A percentile compares a stretch with the other conserved stretches of the same genome.
Evolutionary conservation across 2,329 filamentous ascomycete genomes (phyloP).

Genomic region (Lasiodiplodia theobromae): DNA sequence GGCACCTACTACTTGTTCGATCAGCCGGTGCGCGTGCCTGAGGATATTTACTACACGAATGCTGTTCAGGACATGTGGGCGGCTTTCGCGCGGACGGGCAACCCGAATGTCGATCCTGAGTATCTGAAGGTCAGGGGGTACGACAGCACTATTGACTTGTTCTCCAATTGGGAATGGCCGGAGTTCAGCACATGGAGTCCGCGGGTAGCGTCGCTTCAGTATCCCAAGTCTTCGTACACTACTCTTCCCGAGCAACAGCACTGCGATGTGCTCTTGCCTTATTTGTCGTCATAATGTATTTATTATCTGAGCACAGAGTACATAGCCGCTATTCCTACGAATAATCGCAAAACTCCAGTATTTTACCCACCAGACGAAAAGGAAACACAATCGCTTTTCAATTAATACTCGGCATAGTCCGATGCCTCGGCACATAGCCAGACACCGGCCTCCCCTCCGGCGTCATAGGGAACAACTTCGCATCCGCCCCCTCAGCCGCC

Average conservation of each 20-base stretch:
- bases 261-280: conserved; percentile 38
- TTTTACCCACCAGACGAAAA: no score
- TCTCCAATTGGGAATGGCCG: not conserved
- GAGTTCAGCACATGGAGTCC: not conserved
- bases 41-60: conserved; percentile 18
- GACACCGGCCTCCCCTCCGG: not conserved
- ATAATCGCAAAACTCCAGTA: no score
- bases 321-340: no score
- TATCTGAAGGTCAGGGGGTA: conserved; percentile 10
- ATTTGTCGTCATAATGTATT: not conserved
- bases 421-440: not conserved
- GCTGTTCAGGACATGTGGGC: conserved; percentile 14
- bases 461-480: not conserved
- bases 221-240: not conserved
- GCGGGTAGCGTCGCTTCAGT: conserved; percentile 8
- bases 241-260: conserved; percentile 2
- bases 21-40: not conserved
- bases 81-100: conserved; percentile 3
- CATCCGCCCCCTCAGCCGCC: not conserved
- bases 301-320: not conserved
- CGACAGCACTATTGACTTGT: not conserved
- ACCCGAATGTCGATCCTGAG: not conserved
- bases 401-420: not conserved
- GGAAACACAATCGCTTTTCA: not conserved
- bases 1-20: conserved; percentile 16